Percentiles rank a stretch among this genome's conserved stretches.
phyloP scores from a whole-genome alignment of 768 basidiomycete genomes.

The Mycena rosella region DNA sequence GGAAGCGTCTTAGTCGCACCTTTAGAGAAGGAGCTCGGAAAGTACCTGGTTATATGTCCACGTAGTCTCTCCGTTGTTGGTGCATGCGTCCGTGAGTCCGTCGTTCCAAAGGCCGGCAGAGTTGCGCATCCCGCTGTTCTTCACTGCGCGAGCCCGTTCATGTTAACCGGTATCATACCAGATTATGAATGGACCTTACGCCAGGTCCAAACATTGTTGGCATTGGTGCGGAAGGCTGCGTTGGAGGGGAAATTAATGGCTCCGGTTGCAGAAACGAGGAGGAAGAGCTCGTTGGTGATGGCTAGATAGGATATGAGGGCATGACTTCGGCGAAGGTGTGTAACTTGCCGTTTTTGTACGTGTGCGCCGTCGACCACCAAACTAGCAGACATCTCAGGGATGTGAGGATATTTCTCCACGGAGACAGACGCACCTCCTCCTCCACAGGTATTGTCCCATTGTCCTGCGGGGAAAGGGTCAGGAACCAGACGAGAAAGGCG shows the following conservation, averaged over 20 bases:
- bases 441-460: constrained; percentile 65
- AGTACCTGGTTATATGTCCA: constrained; percentile 72
- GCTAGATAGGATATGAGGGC: constrained; percentile 39
- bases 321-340: not conserved
- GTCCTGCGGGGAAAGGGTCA: constrained; percentile 39
- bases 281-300: constrained; percentile 71
- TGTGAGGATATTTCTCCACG: not conserved
- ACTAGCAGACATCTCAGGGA: constrained; percentile 46
- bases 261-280: constrained; percentile 62
- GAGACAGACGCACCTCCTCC: constrained; percentile 60
- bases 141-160: constrained; percentile 45
- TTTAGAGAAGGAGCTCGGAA: not conserved
- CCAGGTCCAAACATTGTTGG: constrained; percentile 57
- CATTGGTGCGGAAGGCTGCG: constrained; percentile 60
- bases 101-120: constrained; percentile 60
- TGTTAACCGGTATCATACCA: constrained; percentile 2
- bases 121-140: constrained; percentile 60
- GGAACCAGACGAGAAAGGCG: not conserved
- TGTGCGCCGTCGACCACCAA: constrained; percentile 68
- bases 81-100: constrained; percentile 53
- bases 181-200: constrained; percentile 42
- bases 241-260: constrained; percentile 54
- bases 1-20: not conserved
- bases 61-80: constrained; percentile 65
- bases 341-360: constrained; percentile 60